Evolutionary conservation across 148 eudicot genomes (phyloP), one percentile per base, ranked within the genome.

Genomic region (Diospyros lotus): DNA sequence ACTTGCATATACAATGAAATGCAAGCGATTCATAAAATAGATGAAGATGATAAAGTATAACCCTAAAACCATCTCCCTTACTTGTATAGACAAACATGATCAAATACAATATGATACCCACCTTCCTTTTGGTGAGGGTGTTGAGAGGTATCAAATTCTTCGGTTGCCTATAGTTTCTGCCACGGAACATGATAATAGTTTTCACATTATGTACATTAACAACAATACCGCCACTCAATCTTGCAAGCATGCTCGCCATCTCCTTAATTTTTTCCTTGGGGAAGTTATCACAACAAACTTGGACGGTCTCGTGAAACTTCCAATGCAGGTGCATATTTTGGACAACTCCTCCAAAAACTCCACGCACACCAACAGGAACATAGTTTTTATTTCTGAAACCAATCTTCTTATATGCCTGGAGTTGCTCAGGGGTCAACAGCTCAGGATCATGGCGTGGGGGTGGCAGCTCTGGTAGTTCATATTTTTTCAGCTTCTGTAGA

Each of bases 281-380:
- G 51, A 93, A 96, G 83, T 96, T 96, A 79, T 96, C 98, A 79
- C 99, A 96, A 64, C 98, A 92, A 73, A 96, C 99, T 91, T 96
- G 99, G 66, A 96, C 99, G 48, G 99, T 96, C 82, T 96, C 99
- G 46, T 96, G 98, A 80, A 96, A 96, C 85, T 96, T 96, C 99
- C 99, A 96, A 67, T 96, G 99, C 71, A 96, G 86, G 79, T 96
- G 99, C 99, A 96, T 93, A 76, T 96, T 96, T 77, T 96, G 98
- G 68, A 96, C 99, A 72, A 96, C 98, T 72, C 99, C 99, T 79
- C 99, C 99, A 79, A 96, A 96, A 80, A 96, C 99, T 75, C 99
- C 99, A 76, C 99, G 97, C 61, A 96, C 98, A 83, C 99, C 99
- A 80, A 96, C 94, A 69, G 92, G 93, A 28, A 84, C 90, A 74